These are phyloP conservation scores for Cadophora sp. DNA, from an alignment of 2,329 filamentous ascomycete genomes.

Conservation along the genomic window DNA sequence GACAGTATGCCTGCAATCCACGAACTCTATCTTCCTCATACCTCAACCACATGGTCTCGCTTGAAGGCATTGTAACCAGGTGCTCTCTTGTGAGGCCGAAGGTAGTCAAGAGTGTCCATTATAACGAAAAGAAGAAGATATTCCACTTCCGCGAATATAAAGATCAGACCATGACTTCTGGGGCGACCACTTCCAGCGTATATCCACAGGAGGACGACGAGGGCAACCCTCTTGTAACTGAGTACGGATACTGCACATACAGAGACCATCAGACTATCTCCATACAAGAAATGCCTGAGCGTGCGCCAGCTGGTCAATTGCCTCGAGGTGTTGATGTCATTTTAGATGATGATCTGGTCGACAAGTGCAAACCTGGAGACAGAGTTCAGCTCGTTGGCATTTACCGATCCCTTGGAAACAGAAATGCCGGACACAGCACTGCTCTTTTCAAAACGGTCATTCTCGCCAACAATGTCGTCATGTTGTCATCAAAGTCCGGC, in stretches of 20 bases:
- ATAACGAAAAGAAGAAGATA: constrained; percentile 83
- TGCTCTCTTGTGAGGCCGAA: constrained; percentile 96
- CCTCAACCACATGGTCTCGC: constrained; percentile 94
- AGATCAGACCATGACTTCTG: constrained; percentile 97
- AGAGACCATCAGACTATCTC: constrained; percentile 97
- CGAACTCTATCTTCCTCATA: constrained; percentile 88
- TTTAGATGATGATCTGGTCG: constrained; percentile 94
- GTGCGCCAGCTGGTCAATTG: constrained; percentile 92
- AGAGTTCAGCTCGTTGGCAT: constrained; percentile 97
- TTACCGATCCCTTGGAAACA: constrained; percentile 91
- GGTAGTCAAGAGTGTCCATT: constrained; percentile 98
- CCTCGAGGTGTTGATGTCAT: constrained; percentile 96
- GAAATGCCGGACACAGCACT: constrained; percentile 88
- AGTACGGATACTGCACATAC: constrained; percentile 96
- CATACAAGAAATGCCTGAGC: constrained; percentile 98
- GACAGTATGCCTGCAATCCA: constrained; percentile 92
- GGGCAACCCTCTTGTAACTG: constrained; percentile 89
- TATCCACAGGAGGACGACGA: constrained; percentile 95
- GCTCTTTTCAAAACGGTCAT: constrained; percentile 95
- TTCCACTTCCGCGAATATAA: constrained; percentile 92
- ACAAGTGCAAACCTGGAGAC: constrained; percentile 93
- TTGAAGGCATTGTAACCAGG: constrained; percentile 97
- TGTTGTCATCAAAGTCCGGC: constrained; percentile 94
- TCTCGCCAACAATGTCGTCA: constrained; percentile 91
- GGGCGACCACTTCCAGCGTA: constrained; percentile 85